Conservation (phyloP, 768 basidiomycete species). For the Boletus subparvulus region DNA sequence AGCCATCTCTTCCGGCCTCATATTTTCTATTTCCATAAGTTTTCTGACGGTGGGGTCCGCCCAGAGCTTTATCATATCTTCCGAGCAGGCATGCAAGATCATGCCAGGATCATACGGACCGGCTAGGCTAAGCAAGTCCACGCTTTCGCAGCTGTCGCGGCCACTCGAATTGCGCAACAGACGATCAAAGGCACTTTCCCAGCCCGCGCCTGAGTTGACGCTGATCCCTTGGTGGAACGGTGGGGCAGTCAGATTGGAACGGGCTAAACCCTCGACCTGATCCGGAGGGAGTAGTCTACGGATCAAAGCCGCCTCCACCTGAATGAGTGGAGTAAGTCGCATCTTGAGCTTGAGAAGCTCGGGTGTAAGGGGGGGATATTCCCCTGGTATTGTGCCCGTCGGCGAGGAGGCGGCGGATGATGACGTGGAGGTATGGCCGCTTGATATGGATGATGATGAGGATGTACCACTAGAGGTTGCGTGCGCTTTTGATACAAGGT, state of each 20-base stretch:
- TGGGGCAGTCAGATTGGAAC: slow-evolving; percentile 13
- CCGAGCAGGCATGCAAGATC: slow-evolving; percentile 62
- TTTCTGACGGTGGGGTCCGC: slow-evolving; percentile 53
- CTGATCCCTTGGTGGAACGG: slow-evolving; percentile 45
- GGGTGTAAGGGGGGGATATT: slow-evolving; percentile 41
- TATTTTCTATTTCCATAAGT: slow-evolving; percentile 48
- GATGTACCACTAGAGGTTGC: slow-evolving; percentile 23
- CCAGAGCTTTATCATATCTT: slow-evolving; percentile 70
- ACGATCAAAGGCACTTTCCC: slow-evolving; percentile 53
- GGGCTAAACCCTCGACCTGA: slow-evolving; percentile 39
- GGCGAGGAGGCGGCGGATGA: slow-evolving; percentile 23
- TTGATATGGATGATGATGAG: slow-evolving; percentile 17
- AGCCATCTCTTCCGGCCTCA: slow-evolving; percentile 64
- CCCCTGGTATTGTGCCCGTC: slow-evolving; percentile 20
- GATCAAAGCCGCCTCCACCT: slow-evolving; percentile 68
- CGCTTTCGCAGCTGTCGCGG: slow-evolving; percentile 42
- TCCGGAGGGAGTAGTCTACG: slow-evolving; percentile 63
- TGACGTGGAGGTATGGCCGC: slow-evolving; percentile 9
- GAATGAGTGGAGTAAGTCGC: slow-evolving; percentile 65
- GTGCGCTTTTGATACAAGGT: slow-evolving; percentile 41
- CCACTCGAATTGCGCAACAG: slow-evolving; percentile 30
- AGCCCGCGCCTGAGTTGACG: slow-evolving; percentile 51
- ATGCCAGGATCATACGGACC: slow-evolving; percentile 61
- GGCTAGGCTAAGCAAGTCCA: slow-evolving; percentile 48
- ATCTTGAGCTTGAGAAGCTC: slow-evolving; percentile 58